Conservation (phyloP, 805 yeast species). For the Pichia scutulata region DNA sequence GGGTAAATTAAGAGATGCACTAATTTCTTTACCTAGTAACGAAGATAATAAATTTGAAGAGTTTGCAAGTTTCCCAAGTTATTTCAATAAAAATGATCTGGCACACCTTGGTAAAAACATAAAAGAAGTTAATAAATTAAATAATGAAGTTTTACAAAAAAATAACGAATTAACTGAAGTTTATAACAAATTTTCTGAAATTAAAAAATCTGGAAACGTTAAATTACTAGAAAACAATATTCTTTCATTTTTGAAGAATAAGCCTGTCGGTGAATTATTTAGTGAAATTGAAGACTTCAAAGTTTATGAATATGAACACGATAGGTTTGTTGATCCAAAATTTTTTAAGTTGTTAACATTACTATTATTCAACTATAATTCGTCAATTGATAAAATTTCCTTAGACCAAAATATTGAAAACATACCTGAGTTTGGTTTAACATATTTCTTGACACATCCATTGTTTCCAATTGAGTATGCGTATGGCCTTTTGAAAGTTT, state of each 20-base stretch:
- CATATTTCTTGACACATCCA: constrained; percentile 82
- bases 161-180: constrained; percentile 23
- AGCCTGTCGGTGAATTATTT: neutral
- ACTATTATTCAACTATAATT: constrained; percentile 31
- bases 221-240: constrained; percentile 25
- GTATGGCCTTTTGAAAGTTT: constrained; percentile 43
- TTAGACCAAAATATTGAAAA: constrained; percentile 22
- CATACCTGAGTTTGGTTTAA: constrained; percentile 51
- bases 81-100: constrained; percentile 20
- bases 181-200: constrained; percentile 21
- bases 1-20: constrained; percentile 58
- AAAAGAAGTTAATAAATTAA: constrained; percentile 20
- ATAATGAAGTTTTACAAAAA: constrained; percentile 13
- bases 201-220: constrained; percentile 20
- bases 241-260: constrained; percentile 23
- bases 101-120: constrained; percentile 15
- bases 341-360: constrained; percentile 40
- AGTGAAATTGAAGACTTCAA: constrained; percentile 20
- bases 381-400: constrained; percentile 12
- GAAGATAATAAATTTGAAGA: constrained; percentile 10
- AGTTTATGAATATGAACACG: constrained; percentile 56
- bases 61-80: constrained; percentile 10
- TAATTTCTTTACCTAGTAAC: constrained; percentile 43
- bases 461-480: constrained; percentile 61
- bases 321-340: constrained; percentile 52